Conservation (phyloP, 164 flowering plant species). For the Houttuynia cordata region DNA sequence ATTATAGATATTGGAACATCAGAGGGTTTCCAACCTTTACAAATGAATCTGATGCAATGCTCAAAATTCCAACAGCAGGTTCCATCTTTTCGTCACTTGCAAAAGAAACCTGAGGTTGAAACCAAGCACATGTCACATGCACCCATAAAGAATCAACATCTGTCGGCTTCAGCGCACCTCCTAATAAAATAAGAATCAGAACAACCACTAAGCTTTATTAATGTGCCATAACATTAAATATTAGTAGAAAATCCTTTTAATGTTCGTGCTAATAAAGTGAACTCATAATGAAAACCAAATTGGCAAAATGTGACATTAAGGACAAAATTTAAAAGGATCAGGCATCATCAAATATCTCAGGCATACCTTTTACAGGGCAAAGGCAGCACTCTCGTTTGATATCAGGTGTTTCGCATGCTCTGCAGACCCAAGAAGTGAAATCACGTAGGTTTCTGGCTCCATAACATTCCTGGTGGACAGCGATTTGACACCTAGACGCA, state of each 20-base stretch:
- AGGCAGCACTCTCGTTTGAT: slow-evolving; percentile 83
- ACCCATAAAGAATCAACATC: slow-evolving; percentile 89
- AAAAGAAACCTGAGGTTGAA: slow-evolving; percentile 86
- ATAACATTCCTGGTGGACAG: slow-evolving; percentile 99
- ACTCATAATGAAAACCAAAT: not conserved
- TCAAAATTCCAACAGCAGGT: slow-evolving; percentile 89
- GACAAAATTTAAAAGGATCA: too few species aligned
- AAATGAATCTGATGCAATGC: slow-evolving; percentile 67
- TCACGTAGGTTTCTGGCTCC: slow-evolving; percentile 70
- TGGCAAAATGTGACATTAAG: not conserved
- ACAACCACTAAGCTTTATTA: too few species aligned
- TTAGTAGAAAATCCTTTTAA: too few species aligned
- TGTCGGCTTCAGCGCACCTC: slow-evolving; percentile 96
- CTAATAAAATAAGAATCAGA: slow-evolving; percentile 22
- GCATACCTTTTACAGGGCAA: slow-evolving; percentile 89
- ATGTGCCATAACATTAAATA: too few species aligned
- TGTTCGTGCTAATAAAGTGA: too few species aligned
- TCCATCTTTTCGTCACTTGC: slow-evolving; percentile 88
- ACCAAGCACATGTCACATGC: slow-evolving; percentile 99
- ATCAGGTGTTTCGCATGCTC: slow-evolving; percentile 90
- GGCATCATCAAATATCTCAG: not conserved
- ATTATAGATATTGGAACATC: not conserved
- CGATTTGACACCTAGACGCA: slow-evolving; percentile 79
- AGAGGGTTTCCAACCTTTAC: slow-evolving; percentile 41
- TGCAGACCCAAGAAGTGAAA: slow-evolving; percentile 98